phyloP scores from a whole-genome alignment of 306 rosid species.

The Herpetospermum pedunculosum region DNA sequence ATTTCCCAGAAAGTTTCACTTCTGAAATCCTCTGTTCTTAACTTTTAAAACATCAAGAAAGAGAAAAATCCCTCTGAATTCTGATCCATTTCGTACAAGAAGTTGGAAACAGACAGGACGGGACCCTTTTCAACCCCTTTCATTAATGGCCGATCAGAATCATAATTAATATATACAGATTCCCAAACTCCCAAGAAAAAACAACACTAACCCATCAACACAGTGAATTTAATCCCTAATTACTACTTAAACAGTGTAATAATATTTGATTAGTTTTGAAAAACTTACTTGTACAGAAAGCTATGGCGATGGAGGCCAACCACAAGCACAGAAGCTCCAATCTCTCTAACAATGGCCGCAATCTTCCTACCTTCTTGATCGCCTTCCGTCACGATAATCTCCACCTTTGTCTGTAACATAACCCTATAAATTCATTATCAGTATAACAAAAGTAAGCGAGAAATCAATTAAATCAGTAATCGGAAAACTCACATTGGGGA shows the following conservation, averaged over 20 bases:
- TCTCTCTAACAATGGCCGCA: slow-evolving; percentile 42
- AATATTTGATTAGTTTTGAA: neutral
- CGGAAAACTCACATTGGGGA: slow-evolving; percentile 37
- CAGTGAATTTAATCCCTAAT: neutral
- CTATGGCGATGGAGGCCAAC: slow-evolving; percentile 86
- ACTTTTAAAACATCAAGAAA: neutral
- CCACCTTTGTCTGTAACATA: slow-evolving; percentile 84
- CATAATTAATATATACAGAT: neutral
- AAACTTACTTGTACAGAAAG: slow-evolving; percentile 81
- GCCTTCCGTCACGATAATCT: slow-evolving; percentile 78
- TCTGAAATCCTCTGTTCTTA: neutral
- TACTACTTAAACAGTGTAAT: neutral
- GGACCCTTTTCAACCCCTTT: neutral
- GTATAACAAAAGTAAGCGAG: neutral
- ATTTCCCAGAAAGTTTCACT: neutral
- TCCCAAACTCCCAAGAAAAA: neutral
- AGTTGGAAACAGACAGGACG: neutral
- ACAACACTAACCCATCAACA: neutral
- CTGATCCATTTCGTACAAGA: neutral
- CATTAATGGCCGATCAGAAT: slow-evolving; percentile 6
- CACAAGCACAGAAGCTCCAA: slow-evolving; percentile 69
- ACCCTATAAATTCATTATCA: slow-evolving; percentile 26
- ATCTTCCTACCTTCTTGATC: slow-evolving; percentile 60
- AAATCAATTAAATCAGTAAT: neutral
- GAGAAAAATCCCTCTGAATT: neutral